Evolutionary conservation across 768 basidiomycete species (phyloP).

Genomic region (Arthromyces matolae): DNA sequence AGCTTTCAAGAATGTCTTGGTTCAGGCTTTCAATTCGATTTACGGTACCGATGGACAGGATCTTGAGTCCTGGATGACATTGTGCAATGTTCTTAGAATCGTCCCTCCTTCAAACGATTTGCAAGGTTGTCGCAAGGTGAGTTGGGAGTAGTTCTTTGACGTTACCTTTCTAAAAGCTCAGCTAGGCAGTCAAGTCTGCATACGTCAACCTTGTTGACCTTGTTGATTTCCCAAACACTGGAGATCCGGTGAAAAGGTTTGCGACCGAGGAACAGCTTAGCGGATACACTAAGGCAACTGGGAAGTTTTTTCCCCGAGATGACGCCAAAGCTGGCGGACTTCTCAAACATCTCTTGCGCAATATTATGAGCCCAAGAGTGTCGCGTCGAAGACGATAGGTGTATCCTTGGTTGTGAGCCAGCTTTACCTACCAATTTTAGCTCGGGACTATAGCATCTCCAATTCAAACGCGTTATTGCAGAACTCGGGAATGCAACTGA

Average conservation of each 20-base stretch:
- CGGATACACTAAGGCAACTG: slow-evolving; percentile 22
- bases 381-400: too few species aligned
- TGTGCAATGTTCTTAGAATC: slow-evolving; percentile 26
- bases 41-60: slow-evolving; percentile 31
- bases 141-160: too few species aligned
- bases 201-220: slow-evolving; percentile 41
- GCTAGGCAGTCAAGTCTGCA: slow-evolving; percentile 24
- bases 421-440: too few species aligned
- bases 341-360: slow-evolving; percentile 27
- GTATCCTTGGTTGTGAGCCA: too few species aligned
- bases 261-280: slow-evolving; percentile 24
- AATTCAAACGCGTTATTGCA: too few species aligned
- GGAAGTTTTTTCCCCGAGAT: slow-evolving; percentile 30
- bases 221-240: slow-evolving; percentile 19
- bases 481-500: too few species aligned
- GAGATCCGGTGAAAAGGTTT: slow-evolving; percentile 18
- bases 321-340: slow-evolving; percentile 29
- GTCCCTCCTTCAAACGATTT: slow-evolving; percentile 23
- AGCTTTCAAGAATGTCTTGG: slow-evolving; percentile 26
- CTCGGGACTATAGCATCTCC: too few species aligned
- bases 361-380: slow-evolving; percentile 22
- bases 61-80: slow-evolving; percentile 25
- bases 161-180: too few species aligned
- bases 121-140: slow-evolving; percentile 24
- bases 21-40: slow-evolving; percentile 27